Evolutionary conservation across 768 basidiomycete genomes (phyloP), one percentile per base, ranked within the genome.

Genomic region (Rhodosporidiobolus odoratus): DNA sequence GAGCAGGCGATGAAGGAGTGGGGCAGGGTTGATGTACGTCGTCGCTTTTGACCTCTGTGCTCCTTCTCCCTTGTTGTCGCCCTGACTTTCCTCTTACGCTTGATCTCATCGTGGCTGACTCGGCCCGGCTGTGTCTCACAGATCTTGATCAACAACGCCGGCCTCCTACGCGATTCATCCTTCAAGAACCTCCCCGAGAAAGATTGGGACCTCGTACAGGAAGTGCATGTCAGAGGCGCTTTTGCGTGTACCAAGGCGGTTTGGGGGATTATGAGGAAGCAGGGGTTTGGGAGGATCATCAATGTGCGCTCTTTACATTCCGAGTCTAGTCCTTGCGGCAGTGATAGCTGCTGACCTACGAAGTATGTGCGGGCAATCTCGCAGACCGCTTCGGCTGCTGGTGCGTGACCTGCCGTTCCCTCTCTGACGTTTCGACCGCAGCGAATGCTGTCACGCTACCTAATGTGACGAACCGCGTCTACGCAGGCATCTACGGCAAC

Each of bases 171-270:
- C 25, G 82, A 82, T 78, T 82, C 81, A 76, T 77, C 80, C 27
- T 93, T 99, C 84, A 95, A 91, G 84, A 96, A 93, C 81, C 96
- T 99, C 92, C 83, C 91, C 0, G 94, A 98, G 80, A 85, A 87
- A 58, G 79, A 79, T 61, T 78, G 70, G 65, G 71, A 76, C 69
- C 50, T 69, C 25, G 68, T 78, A 34, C 70, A 75, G n/a, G 71
- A 71, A 19, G 76, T 73, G 35, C 96, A 98, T 78, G 80, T 99
- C 73, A 97, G 95, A 81, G 95, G 93, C 50, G 89, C 95, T 0
- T 98, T 87, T 79, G 82, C 91, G 12, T 93, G 91, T 79, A 89
- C 90, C 41, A 95, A 93, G 79, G 94, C 96, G 47, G 93, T 86
- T 41, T 99, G 96, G 96, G 92, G 93, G 19, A 82, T 90, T 77